Base-by-base conservation (phyloP, 139 green algal genomes). In the Zygnema circumcarinatum region DNA sequence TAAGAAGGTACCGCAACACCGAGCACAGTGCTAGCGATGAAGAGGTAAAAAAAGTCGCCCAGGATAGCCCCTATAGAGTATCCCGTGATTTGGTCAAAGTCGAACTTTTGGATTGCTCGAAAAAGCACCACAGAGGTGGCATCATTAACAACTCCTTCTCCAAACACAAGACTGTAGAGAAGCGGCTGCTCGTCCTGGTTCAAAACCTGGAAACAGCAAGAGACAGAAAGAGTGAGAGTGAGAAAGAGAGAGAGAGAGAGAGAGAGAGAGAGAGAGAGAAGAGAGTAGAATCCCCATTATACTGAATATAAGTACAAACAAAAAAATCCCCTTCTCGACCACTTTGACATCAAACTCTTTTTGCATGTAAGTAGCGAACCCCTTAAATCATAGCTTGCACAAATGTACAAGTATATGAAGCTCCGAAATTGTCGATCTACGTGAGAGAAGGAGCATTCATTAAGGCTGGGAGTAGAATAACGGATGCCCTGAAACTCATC, bases 121-220 rank as follows among this genome's bases (percentile, higher is more conserved):
- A 98, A 94, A 82, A 98, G 92, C 62, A 98, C 96, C 2, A 98
- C 92, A 16, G 91, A 92, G 38, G 94, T 95, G 41, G 96, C 96
- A 74, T 98, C 96, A 80, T 98, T 98, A 39, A 98, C 94, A 38
- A 98, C 95, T 0, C 95, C 96, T 84, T 98, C 96, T 0, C 96
- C 95, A 91, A 98, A 98, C 35, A 98, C 94, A 31, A 98, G 88
- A 22, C 84, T 92, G 93, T 96, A 97, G 25, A 98, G 94, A 38
- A 95, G 56, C 0, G 96, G 95, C 36, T 84, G 87, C 54, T 86
- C 38, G 1, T 95, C 83, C 67, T 92, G 90, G 74, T 90, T 72
- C 74, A 95, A 75, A 82, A 94, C 87, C 85, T 90, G 85, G 32
- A 31, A 2, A 2, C 7, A 1, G 7, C 38, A 3, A 1, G 2